These are phyloP conservation scores for Plenodomus lindquistii DNA, from an alignment of 2,329 filamentous ascomycete species.

Conservation along the genomic window DNA sequence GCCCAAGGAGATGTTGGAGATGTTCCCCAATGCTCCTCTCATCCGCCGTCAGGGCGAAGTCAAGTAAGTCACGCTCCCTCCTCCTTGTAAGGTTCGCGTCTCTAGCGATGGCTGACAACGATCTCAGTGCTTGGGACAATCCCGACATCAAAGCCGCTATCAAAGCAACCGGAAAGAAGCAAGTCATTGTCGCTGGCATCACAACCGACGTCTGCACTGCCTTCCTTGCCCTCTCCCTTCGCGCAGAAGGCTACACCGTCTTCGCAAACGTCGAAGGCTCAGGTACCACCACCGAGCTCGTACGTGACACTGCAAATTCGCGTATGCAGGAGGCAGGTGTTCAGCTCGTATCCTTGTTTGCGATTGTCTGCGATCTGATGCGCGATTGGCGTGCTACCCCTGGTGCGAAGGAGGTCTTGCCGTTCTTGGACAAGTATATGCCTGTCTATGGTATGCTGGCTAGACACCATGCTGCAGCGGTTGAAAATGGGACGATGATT, in stretches of 20 bases:
- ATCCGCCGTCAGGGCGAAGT: conserved; percentile 73
- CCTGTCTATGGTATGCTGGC: conserved; percentile 69
- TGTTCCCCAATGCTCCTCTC: conserved; percentile 69
- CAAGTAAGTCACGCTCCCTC: conserved; percentile 46
- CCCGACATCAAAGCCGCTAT: conserved; percentile 68
- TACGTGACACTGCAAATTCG: conserved; percentile 67
- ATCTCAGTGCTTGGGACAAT: conserved; percentile 69
- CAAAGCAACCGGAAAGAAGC: conserved; percentile 65
- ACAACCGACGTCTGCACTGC: conserved; percentile 76
- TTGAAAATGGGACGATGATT: conserved; percentile 62
- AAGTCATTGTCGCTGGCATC: conserved; percentile 74
- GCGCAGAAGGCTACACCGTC: conserved; percentile 72
- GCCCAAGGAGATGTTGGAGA: conserved; percentile 68
- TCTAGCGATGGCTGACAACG: conserved; percentile 7
- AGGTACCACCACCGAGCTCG: conserved; percentile 65
- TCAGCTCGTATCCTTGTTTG: conserved; percentile 64
- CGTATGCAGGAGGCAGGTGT: conserved; percentile 71
- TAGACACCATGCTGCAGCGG: conserved; percentile 62
- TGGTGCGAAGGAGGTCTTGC: conserved; percentile 59
- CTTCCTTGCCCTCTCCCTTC: conserved; percentile 73
- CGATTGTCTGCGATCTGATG: conserved; percentile 70
- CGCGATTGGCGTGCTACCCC: conserved; percentile 67
- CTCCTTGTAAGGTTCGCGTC: background rate
- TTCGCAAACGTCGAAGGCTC: conserved; percentile 74
- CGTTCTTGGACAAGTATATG: conserved; percentile 66